Conservation (phyloP, 2,329 filamentous ascomycete species). For the Pseudogymnoascus sp. region DNA sequence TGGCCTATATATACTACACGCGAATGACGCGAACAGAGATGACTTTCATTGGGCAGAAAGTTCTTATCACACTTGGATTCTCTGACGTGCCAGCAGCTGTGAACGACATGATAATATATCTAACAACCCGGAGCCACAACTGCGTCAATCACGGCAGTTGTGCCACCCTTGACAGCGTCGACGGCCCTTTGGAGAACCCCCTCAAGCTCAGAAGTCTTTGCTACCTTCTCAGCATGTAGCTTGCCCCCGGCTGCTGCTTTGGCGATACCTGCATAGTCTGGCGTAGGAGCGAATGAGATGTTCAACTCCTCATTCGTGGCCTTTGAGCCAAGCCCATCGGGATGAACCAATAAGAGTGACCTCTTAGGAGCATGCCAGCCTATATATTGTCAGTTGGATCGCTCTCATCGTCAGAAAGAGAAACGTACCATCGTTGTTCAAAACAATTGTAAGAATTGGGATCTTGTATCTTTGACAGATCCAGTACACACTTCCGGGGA, state of each 20-base stretch:
- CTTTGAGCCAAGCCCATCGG: constrained; percentile 52
- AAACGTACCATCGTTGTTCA: constrained; percentile 53
- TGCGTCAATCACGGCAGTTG: constrained; percentile 51
- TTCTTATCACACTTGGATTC: not conserved
- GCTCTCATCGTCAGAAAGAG: not conserved
- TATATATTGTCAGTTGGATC: constrained; percentile 13
- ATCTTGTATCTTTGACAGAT: constrained; percentile 58
- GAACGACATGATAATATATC: not conserved
- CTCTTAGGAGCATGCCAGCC: constrained; percentile 59
- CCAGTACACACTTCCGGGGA: constrained; percentile 61
- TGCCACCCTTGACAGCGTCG: constrained; percentile 46
- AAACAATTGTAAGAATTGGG: constrained; percentile 55
- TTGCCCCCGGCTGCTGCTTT: constrained; percentile 56
- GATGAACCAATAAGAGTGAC: constrained; percentile 57
- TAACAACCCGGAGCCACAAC: constrained; percentile 24
- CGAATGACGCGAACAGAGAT: not conserved
- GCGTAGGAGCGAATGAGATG: constrained; percentile 53
- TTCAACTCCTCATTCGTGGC: constrained; percentile 57
- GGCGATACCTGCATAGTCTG: constrained; percentile 60
- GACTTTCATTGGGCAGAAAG: not conserved
- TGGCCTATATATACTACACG: not conserved
- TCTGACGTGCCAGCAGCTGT: not conserved
- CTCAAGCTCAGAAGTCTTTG: constrained; percentile 46
- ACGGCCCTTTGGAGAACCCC: constrained; percentile 49
- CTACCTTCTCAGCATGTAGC: constrained; percentile 51